These are phyloP conservation scores for Biscogniauxia marginata DNA, from an alignment of 2,329 filamentous ascomycete genomes.

Conservation along the genomic window DNA sequence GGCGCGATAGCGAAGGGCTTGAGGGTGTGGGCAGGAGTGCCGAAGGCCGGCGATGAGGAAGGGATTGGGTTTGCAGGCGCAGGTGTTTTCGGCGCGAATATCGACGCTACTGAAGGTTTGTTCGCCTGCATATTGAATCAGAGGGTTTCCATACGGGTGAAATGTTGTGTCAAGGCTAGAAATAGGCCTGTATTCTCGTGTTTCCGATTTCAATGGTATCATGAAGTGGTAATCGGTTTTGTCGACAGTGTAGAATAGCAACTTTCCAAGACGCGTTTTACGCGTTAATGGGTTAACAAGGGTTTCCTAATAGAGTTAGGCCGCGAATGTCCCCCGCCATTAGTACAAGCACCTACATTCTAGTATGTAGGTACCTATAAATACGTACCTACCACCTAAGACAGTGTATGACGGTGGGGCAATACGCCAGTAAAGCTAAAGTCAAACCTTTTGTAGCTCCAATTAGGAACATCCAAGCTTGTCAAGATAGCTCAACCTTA, in stretches of 20 bases:
- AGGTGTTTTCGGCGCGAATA: constrained; percentile 39
- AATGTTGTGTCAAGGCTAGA: neutral
- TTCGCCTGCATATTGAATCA: constrained; percentile 25
- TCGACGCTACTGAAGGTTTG: constrained; percentile 32
- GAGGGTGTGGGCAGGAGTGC: constrained; percentile 79
- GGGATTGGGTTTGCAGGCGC: constrained; percentile 61
- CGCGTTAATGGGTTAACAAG: constrained; percentile 27
- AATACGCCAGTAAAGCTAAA: too few relatives aligned
- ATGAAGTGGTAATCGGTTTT: neutral
- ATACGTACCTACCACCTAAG: too few relatives aligned
- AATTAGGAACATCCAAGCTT: too few relatives aligned
- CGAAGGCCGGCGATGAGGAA: constrained; percentile 88
- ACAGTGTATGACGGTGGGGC: too few relatives aligned
- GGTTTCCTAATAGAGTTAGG: constrained; percentile 9
- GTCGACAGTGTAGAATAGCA: constrained; percentile 3
- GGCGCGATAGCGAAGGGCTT: constrained; percentile 57
- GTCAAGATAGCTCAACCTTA: too few relatives aligned
- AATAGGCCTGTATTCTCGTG: too few relatives aligned
- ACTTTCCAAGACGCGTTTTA: constrained; percentile 25
- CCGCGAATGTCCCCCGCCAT: constrained; percentile 1
- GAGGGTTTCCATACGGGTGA: neutral
- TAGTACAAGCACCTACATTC: too few relatives aligned
- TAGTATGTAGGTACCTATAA: too few relatives aligned
- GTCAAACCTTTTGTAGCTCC: too few relatives aligned
- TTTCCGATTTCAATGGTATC: neutral